These are phyloP conservation scores for Gonium pectorale DNA, from an alignment of 139 green algal genomes.

Conservation along the genomic window DNA sequence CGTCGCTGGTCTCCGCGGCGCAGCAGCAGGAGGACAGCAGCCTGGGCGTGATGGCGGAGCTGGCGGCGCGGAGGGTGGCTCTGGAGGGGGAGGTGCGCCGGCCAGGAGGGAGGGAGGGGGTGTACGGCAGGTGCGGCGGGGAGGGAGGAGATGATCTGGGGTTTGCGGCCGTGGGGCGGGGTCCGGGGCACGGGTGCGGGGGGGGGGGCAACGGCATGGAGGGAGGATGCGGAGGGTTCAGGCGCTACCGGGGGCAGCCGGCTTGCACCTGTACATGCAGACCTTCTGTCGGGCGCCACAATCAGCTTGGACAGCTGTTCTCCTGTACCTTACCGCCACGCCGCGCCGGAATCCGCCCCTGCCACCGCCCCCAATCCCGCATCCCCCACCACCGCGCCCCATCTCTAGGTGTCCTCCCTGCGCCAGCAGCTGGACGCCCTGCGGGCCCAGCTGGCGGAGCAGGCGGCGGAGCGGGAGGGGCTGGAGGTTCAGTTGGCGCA, in stretches of 20 bases:
- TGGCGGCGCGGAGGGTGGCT: slow-evolving; percentile 1
- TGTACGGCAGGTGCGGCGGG: not conserved
- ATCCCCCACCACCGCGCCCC: not conserved
- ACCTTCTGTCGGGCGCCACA: too few species aligned
- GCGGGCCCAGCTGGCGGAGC: slow-evolving; percentile 11
- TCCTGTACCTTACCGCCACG: too few species aligned
- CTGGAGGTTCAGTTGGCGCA: slow-evolving; percentile 22
- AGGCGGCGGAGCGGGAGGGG: not conserved
- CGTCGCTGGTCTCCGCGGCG: not conserved
- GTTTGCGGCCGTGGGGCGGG: too few species aligned
- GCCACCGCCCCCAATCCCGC: not conserved
- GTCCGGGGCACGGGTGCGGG: too few species aligned
- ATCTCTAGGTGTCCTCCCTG: slow-evolving; percentile 31
- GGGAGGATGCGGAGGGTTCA: too few species aligned
- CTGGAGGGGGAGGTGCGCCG: slow-evolving; percentile 30
- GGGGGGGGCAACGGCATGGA: too few species aligned
- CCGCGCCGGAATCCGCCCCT: too few species aligned
- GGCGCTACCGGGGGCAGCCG: too few species aligned
- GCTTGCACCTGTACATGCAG: too few species aligned
- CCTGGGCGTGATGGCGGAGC: slow-evolving; percentile 21
- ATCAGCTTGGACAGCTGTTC: too few species aligned
- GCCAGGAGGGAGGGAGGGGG: not conserved
- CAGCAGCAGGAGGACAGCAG: slow-evolving; percentile 35
- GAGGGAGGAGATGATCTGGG: too few species aligned
- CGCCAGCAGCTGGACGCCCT: not conserved